Evolutionary conservation across 208 protist species (phyloP).

Genomic region (Crithidia sp.): DNA sequence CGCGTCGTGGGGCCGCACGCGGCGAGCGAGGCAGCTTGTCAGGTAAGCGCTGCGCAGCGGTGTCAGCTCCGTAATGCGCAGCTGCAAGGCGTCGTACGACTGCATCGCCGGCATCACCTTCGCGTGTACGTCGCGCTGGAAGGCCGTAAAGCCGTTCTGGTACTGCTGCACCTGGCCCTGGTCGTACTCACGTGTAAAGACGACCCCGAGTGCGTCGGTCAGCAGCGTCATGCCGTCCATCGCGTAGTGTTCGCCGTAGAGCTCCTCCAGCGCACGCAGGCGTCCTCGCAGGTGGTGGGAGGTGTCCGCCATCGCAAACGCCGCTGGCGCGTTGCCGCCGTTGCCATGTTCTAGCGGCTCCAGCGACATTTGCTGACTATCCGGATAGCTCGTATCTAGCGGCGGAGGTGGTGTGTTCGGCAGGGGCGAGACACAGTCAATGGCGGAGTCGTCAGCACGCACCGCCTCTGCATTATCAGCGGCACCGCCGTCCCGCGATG

Average conservation of each 20-base stretch:
- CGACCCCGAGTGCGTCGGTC: slow-evolving; percentile 46
- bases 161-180: background rate
- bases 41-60: slow-evolving; percentile 72
- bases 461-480: background rate
- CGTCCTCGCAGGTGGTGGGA: slow-evolving; percentile 9
- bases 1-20: slow-evolving; percentile 46
- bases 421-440: slow-evolving; percentile 5
- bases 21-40: slow-evolving; percentile 45
- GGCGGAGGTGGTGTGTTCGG: slow-evolving; percentile 1
- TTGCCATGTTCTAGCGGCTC: background rate
- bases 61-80: slow-evolving; percentile 30
- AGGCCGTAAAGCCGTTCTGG: slow-evolving; percentile 36
- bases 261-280: slow-evolving; percentile 34
- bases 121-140: slow-evolving; percentile 41
- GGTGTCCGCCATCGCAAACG: background rate
- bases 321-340: background rate
- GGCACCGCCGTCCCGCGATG: background rate
- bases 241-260: slow-evolving; percentile 55
- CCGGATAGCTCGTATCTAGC: background rate
- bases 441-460: background rate
- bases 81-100: slow-evolving; percentile 42
- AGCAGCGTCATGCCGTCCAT: slow-evolving; percentile 62
- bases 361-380: background rate
- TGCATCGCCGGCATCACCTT: slow-evolving; percentile 36
- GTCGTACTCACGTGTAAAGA: slow-evolving; percentile 71